These are phyloP conservation scores for Lasiosphaeris hirsuta DNA, from an alignment of 495 filamentous ascomycete species.

Conservation along the genomic window DNA sequence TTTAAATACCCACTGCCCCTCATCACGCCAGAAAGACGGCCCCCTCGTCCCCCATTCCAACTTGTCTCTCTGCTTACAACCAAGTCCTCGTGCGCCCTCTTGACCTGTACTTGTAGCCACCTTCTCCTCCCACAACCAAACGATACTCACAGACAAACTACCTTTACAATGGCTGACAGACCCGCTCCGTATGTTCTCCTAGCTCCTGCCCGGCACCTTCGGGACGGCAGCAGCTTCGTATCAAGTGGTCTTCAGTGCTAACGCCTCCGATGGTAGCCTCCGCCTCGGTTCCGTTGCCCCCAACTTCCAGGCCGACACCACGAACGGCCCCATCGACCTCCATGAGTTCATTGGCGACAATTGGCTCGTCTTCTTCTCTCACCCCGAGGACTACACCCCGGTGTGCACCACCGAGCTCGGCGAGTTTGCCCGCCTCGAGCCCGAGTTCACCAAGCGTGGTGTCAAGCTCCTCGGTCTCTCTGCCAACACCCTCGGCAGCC, in stretches of 20 bases:
- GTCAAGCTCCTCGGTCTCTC: conserved; percentile 96
- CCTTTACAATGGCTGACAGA: conserved; percentile 49
- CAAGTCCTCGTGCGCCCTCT: not conserved
- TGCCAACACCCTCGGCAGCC: conserved; percentile 68
- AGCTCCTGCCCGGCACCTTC: not conserved
- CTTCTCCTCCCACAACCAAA: conserved; percentile 3
- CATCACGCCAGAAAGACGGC: not conserved
- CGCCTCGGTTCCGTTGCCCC: conserved; percentile 88
- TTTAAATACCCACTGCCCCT: conserved; percentile 16
- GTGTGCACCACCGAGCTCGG: conserved; percentile 99
- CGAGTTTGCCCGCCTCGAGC: conserved; percentile 92
- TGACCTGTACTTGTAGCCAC: not conserved
- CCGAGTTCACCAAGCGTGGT: conserved; percentile 89
- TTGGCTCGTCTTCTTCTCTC: conserved; percentile 96
- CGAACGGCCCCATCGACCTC: conserved; percentile 89
- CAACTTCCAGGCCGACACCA: conserved; percentile 92
- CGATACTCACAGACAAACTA: conserved; percentile 2
- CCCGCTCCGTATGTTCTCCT: conserved; percentile 47
- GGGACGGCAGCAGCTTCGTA: not conserved
- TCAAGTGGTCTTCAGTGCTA: not conserved
- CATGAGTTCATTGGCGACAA: conserved; percentile 93
- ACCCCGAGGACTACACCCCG: conserved; percentile 91
- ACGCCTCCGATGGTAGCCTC: conserved; percentile 48
- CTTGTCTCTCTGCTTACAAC: not conserved
- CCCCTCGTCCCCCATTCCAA: not conserved